Percentiles rank a stretch among this genome's conserved stretches.
Evolutionary conservation across 1,139 yeast genomes (phyloP).

Genomic region (Yamadazyma spencermartinsiae): DNA sequence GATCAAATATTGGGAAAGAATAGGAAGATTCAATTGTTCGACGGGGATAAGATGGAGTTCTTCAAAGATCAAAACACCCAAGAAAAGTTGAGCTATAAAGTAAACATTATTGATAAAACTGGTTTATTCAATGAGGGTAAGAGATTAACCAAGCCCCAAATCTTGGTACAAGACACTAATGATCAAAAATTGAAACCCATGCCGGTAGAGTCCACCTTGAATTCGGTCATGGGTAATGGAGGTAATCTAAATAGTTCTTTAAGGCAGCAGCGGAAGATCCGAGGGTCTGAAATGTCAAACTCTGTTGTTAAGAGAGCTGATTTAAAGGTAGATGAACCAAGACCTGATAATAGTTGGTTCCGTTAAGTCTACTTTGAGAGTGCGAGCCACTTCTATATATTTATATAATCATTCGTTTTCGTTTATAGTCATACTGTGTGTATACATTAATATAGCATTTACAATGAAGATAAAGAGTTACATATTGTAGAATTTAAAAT

Average conservation of each 20-base stretch:
- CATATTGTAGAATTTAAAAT: background rate
- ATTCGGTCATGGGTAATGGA: conserved; percentile 23
- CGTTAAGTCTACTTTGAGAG: background rate
- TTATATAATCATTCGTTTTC: background rate
- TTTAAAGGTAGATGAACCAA: conserved; percentile 24
- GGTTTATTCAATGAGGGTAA: conserved; percentile 53
- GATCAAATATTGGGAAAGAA: conserved; percentile 59
- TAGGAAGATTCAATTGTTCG: conserved; percentile 56
- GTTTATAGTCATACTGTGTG: background rate
- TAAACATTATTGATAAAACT: conserved; percentile 53
- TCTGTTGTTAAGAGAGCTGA: conserved; percentile 28
- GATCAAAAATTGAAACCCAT: conserved; percentile 33
- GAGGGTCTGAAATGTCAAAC: conserved; percentile 18
- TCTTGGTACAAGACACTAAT: conserved; percentile 27
- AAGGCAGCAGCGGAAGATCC: conserved; percentile 27
- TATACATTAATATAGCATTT: conserved; percentile 6
- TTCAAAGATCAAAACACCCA: conserved; percentile 58
- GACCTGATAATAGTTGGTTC: conserved; percentile 2
- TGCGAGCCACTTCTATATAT: background rate
- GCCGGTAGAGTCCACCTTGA: conserved; percentile 19
- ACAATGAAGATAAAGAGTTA: conserved; percentile 6
- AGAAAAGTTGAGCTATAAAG: conserved; percentile 53
- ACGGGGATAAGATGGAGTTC: conserved; percentile 66
- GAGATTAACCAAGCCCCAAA: conserved; percentile 16
- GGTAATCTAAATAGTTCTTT: conserved; percentile 29